phyloP scores from a whole-genome alignment of 2,329 filamentous ascomycete genomes.

The Pseudopithomyces maydicus region DNA sequence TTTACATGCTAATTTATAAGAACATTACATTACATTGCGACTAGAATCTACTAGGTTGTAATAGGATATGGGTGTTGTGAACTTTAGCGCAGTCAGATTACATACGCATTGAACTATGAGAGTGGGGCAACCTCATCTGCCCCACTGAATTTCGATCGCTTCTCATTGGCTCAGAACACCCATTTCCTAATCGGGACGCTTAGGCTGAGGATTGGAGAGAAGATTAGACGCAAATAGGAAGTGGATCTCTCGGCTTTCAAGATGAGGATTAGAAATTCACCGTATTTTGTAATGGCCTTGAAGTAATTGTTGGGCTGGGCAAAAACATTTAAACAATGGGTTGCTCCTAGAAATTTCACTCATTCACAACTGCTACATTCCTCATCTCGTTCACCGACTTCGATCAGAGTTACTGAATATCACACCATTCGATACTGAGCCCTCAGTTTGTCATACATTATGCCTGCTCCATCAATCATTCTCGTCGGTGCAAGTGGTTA shows the following conservation, averaged over 20 bases:
- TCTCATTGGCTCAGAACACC: conserved; percentile 15
- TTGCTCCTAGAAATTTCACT: conserved; percentile 13
- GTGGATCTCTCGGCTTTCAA: conserved; percentile 12
- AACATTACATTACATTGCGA: conserved; percentile 11
- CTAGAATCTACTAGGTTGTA: conserved; percentile 13
- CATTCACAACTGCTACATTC: conserved; percentile 8
- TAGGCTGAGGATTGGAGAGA: conserved; percentile 13
- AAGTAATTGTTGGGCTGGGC: conserved; percentile 11
- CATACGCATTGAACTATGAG: conserved; percentile 12
- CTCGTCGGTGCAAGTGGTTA: conserved; percentile 15
- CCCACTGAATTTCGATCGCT: conserved; percentile 15
- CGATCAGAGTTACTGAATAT: neutral
- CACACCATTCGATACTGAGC: conserved; percentile 13
- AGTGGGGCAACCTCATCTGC: conserved; percentile 13
- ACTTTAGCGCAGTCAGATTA: conserved; percentile 9
- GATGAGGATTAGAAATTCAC: conserved; percentile 11
- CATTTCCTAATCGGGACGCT: conserved; percentile 15
- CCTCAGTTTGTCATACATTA: conserved; percentile 13
- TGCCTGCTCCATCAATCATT: conserved; percentile 14
- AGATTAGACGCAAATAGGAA: conserved; percentile 15
- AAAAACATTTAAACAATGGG: conserved; percentile 16
- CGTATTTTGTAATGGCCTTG: conserved; percentile 2
- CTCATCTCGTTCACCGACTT: neutral
- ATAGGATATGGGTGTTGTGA: conserved; percentile 11
- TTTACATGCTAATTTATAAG: conserved; percentile 11